Evolutionary conservation across 148 eudicot genomes (phyloP).

Genomic region (Spergularia marina): DNA sequence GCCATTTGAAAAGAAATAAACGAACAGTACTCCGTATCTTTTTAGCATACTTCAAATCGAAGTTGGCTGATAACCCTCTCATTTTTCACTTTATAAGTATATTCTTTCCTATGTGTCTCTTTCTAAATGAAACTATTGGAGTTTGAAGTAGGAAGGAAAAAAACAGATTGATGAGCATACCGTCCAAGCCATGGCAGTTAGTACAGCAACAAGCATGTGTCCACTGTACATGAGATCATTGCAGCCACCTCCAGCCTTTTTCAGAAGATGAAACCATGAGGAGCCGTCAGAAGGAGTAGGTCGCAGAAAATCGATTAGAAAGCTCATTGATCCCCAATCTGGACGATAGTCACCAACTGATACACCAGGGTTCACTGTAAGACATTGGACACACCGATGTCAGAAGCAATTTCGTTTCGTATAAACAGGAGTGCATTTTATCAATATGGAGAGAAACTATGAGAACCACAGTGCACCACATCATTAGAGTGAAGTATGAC

Average conservation of each 20-base stretch:
- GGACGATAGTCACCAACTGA: constrained; percentile 59
- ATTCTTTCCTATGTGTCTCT: neutral
- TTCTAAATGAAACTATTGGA: neutral
- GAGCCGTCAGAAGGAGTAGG: constrained; percentile 65
- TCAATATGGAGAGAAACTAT: too few relatives aligned
- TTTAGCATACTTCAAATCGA: neutral
- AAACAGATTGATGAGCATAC: constrained; percentile 33
- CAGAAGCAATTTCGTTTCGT: neutral
- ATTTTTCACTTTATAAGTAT: neutral
- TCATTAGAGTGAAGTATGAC: too few relatives aligned
- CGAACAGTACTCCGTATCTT: neutral
- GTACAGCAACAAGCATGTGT: constrained; percentile 93
- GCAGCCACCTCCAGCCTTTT: constrained; percentile 96
- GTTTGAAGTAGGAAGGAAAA: neutral
- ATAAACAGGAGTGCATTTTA: too few relatives aligned
- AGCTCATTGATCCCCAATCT: constrained; percentile 91
- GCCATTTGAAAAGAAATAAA: neutral
- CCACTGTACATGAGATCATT: constrained; percentile 96
- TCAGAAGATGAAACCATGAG: constrained; percentile 74
- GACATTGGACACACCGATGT: constrained; percentile 11
- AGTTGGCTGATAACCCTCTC: neutral
- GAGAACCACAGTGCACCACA: too few relatives aligned
- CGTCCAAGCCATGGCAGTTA: constrained; percentile 99
- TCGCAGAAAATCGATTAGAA: constrained; percentile 73
- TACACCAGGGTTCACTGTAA: constrained; percentile 55